Evolutionary conservation across 2,329 filamentous ascomycete species (phyloP).

Genomic region (Colletotrichum horii): DNA sequence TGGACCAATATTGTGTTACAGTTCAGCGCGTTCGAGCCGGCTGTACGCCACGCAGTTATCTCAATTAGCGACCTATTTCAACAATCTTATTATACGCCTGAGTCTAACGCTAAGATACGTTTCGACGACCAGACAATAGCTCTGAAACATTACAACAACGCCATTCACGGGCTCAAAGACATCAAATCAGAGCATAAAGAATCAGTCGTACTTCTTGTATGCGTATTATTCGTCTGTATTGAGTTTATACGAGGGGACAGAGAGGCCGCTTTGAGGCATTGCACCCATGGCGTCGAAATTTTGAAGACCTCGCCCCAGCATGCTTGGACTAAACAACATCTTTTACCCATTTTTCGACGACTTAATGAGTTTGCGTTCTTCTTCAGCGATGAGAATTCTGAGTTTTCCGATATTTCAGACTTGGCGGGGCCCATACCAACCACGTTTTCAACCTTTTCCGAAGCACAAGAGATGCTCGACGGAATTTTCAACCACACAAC

Average conservation of each 20-base stretch:
- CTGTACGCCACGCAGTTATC: slow-evolving; percentile 54
- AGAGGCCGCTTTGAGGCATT: slow-evolving; percentile 2
- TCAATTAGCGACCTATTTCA: slow-evolving; percentile 54
- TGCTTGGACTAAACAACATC: slow-evolving; percentile 1
- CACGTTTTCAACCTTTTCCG: not conserved
- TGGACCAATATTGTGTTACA: slow-evolving; percentile 52
- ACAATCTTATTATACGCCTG: slow-evolving; percentile 14
- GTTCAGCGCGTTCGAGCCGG: slow-evolving; percentile 47
- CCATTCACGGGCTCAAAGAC: slow-evolving; percentile 47
- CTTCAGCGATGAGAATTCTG: slow-evolving; percentile 1
- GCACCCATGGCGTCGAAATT: slow-evolving; percentile 12
- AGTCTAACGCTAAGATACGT: not conserved
- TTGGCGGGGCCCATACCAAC: not conserved
- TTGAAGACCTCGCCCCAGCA: not conserved
- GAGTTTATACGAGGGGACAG: slow-evolving; percentile 48
- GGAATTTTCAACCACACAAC: not conserved
- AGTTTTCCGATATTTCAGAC: slow-evolving; percentile 22
- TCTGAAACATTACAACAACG: slow-evolving; percentile 52
- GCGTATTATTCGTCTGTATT: slow-evolving; percentile 57
- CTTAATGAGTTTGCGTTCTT: not conserved
- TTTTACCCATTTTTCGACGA: slow-evolving; percentile 10
- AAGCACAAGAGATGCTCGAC: not conserved
- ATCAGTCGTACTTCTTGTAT: slow-evolving; percentile 45
- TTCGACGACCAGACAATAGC: slow-evolving; percentile 34
- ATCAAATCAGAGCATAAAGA: slow-evolving; percentile 28